Evolutionary conservation across 768 basidiomycete species (phyloP), one percentile per base, ranked within the genome.

Genomic region (Podaxis sp.): DNA sequence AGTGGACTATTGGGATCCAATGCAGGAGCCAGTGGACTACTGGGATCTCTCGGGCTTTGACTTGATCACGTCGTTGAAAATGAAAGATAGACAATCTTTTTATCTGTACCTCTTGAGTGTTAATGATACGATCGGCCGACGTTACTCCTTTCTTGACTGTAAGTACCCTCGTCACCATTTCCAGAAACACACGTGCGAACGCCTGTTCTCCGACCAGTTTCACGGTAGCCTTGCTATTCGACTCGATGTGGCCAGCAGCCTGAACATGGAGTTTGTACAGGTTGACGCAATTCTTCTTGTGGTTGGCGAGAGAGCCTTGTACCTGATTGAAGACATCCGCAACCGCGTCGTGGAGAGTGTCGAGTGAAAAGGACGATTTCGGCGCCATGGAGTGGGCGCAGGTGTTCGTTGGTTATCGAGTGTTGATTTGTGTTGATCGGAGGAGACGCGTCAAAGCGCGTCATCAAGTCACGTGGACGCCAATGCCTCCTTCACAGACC

Each of bases 211-310:
- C 96, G 1, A 83, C 80, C 19, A 88, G 80, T 68, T 84, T 89
- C 44, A 77, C 75, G 67, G 46, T 66, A 46, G 59, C 63, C 62
- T 83, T 82, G 58, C 83, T 81, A n/a, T 79, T 73, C 0, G 79
- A 66, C 63, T 87, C 78, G 12, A 80, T 85, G 64, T 86, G 74
- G 15, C 73, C 73, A 6, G 86, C 84, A 11, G 89, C 87, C 63
- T 88, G 83, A 13, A 78, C 66, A 68, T 96, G 94, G 36, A 96
- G 74, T 72, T 96, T 95, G 79, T 92, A 84, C 1, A 98, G 82
- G 0, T 89, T 87, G 49, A 95, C 89, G 58, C 89, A 84, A 74
- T 97, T 97, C 80, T 98, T 98, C 68, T 92, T 90, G 75, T 98
- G 96, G 73, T 93, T 95, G 3, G 95, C 92, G 24, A 87, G 71